Conservation (phyloP, 306 rosid species). For the Betula pendula region DNA sequence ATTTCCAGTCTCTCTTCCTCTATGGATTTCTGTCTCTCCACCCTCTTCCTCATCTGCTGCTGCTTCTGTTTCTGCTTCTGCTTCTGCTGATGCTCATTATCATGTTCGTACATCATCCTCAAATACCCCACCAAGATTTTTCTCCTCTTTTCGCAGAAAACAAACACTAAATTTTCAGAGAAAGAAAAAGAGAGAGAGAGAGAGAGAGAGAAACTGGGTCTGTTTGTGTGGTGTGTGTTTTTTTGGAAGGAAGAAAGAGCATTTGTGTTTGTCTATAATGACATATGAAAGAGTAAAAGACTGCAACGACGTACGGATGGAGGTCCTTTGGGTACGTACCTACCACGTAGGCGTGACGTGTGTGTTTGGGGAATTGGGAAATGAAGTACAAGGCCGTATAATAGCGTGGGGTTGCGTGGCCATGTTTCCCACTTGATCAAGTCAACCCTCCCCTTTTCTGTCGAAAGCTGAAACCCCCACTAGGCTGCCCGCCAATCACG, state of each 20-base stretch:
- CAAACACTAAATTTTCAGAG: neutral
- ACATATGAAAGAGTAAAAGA: neutral
- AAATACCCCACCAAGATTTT: constrained; percentile 3
- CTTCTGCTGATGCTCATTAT: neutral
- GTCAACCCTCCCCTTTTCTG: constrained; percentile 37
- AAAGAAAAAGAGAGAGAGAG: neutral
- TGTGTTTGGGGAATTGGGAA: neutral
- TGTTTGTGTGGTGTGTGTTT: neutral
- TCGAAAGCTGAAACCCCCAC: neutral
- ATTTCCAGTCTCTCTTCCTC: constrained; percentile 56
- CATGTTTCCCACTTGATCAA: constrained; percentile 28
- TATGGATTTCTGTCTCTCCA: constrained; percentile 22
- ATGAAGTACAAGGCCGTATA: constrained; percentile 46
- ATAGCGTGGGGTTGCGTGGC: constrained; percentile 33
- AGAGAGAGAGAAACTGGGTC: neutral
- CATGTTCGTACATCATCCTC: constrained; percentile 56
- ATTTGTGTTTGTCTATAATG: too few species aligned
- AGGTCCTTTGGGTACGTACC: neutral
- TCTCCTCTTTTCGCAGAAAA: neutral
- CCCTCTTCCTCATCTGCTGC: constrained; percentile 21
- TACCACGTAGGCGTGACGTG: constrained; percentile 34
- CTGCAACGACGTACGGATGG: constrained; percentile 35
- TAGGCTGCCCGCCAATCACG: constrained; percentile 21
- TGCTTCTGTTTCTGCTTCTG: constrained; percentile 25
- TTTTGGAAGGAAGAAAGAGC: constrained; percentile 6